Percentiles rank a stretch among this genome's conserved stretches.
phyloP scores from a whole-genome alignment of 1,139 yeast genomes.

The Schwanniomyces etchellsii region DNA sequence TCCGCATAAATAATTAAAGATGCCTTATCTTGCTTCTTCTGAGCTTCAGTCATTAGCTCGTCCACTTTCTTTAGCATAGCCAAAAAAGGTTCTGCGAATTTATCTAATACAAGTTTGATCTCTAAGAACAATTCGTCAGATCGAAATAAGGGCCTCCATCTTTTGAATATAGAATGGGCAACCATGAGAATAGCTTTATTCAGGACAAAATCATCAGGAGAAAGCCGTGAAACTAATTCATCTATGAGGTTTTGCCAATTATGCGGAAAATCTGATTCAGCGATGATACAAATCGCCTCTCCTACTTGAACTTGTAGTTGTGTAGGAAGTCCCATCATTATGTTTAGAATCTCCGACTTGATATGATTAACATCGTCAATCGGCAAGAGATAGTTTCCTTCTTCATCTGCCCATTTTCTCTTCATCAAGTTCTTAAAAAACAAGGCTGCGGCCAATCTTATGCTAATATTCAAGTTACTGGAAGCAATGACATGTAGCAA shows the following conservation, averaged over 20 bases:
- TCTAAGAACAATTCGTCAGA: conserved; percentile 87
- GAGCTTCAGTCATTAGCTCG: conserved; percentile 47
- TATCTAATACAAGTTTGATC: conserved; percentile 79
- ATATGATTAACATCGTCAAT: conserved; percentile 58
- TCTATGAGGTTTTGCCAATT: conserved; percentile 80
- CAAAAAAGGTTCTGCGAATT: conserved; percentile 80
- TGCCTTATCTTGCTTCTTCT: conserved; percentile 33
- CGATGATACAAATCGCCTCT: conserved; percentile 86
- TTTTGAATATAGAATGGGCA: conserved; percentile 90
- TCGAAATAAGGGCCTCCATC: conserved; percentile 94
- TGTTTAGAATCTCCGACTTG: conserved; percentile 69
- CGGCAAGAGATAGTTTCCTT: conserved; percentile 69
- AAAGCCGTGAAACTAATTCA: conserved; percentile 62
- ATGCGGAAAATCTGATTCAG: conserved; percentile 93
- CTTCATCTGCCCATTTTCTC: conserved; percentile 86
- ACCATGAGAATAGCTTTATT: conserved; percentile 86
- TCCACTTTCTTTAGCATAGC: conserved; percentile 64
- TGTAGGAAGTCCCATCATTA: conserved; percentile 77
- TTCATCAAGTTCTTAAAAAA: conserved; percentile 85
- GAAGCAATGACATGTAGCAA: conserved; percentile 77
- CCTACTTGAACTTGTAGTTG: conserved; percentile 85
- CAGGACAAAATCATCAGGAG: conserved; percentile 58
- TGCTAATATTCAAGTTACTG: conserved; percentile 43
- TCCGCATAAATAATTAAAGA: conserved; percentile 57
- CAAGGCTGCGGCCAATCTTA: conserved; percentile 83